Base-by-base conservation (phyloP, 345 rosid genomes). In the Euphorbia pulcherrima region DNA sequence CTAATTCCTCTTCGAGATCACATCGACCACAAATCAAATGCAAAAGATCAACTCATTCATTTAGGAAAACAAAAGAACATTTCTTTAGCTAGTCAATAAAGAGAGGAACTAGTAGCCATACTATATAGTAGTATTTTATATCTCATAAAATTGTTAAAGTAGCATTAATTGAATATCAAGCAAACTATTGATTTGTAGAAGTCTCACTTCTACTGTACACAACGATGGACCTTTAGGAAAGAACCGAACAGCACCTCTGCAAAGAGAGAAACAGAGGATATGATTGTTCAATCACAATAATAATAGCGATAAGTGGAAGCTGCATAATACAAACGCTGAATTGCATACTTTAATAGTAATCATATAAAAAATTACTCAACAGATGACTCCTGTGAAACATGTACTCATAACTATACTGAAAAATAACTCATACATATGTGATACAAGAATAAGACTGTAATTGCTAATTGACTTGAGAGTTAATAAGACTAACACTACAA, bases 181-280 rank as follows among this genome's bases (percentile, higher is more conserved):
- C 24, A 53, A 46, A 56, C 60, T n/a, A 41, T 14, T 68, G 57
- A n/a, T n/a, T 65, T 33, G 44, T 16, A 52, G 62, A 30, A 63
- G 61, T 39, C 91, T 86, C 67, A 88, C 98, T 79, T 90, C 96
- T 60, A 92, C 82, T 14, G 71, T 41, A 70, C 97, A 92, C 21
- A 96, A 86, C 40, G 86, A 78, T 16, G 92, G 80, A 60, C 93
- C 93, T 75, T 78, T 84, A 1, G 96, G 97, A 70, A 78, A 90
- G 82, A 92, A 92, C 28, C 98, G 87, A 69, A 88, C 93, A 68
- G 87, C 86, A 23, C 94, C 97, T 75, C 94, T 90, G 87, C 80
- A 13, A 71, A 39, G 63, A 39, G 53, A 76, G 24, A 70, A 63
- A 69, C 65, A n/a, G 52, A 35, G 21, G 47, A 21, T 62, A 59